Evolutionary conservation across 163 green algal genomes (phyloP).

Genomic region (Coccomyxa subellipsoidea): DNA sequence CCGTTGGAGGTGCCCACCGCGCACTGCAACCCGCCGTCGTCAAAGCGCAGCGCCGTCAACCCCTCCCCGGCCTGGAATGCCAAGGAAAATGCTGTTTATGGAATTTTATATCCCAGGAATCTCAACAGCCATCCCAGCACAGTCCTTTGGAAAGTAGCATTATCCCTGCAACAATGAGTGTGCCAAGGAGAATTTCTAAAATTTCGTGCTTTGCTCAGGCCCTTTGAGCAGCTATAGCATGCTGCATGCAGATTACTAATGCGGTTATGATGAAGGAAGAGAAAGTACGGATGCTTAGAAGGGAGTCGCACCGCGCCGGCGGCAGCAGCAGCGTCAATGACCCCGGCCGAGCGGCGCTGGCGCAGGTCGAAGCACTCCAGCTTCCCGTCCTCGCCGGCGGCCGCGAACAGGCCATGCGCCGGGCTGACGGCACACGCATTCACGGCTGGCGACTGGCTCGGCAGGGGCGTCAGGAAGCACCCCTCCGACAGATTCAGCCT

Average conservation of each 20-base stretch:
- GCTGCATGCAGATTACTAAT: too few relatives aligned
- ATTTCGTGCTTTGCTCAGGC: too few relatives aligned
- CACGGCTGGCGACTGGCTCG: constrained; percentile 56
- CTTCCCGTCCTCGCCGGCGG: constrained; percentile 80
- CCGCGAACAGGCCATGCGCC: constrained; percentile 83
- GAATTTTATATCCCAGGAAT: too few relatives aligned
- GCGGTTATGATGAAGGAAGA: too few relatives aligned
- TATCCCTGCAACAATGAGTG: too few relatives aligned
- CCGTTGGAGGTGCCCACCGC: constrained; percentile 86
- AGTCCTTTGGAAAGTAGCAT: too few relatives aligned
- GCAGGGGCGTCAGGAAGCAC: constrained; percentile 80
- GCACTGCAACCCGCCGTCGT: constrained; percentile 75
- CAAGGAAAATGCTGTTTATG: too few relatives aligned
- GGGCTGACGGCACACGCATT: constrained; percentile 76
- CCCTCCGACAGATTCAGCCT: constrained; percentile 88
- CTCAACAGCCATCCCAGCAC: too few relatives aligned
- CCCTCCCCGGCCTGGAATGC: constrained; percentile 38
- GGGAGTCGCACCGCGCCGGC: constrained; percentile 33
- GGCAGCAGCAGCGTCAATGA: constrained; percentile 66
- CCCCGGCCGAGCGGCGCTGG: constrained; percentile 44
- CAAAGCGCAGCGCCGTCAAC: constrained; percentile 87
- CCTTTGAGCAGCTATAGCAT: too few relatives aligned
- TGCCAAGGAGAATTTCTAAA: too few relatives aligned
- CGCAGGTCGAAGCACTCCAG: constrained; percentile 95
- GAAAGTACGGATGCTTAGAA: neutral